phyloP scores from a whole-genome alignment of 176 grass and related monocot genomes.

The Themeda triandra region DNA sequence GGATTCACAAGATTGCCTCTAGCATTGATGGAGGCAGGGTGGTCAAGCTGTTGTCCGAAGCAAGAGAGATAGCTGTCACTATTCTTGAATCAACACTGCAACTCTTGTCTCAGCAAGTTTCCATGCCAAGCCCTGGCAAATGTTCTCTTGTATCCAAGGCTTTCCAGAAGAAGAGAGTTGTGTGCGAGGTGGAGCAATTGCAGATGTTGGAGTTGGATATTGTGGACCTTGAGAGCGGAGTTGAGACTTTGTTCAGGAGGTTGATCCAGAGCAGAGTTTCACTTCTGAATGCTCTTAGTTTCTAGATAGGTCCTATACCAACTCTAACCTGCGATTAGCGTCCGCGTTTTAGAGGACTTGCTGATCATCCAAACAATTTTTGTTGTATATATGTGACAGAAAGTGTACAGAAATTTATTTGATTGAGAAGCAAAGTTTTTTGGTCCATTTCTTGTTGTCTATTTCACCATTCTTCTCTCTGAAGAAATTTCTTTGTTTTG shows the following conservation, averaged over 20 bases:
- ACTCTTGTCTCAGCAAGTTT: slow-evolving; percentile 7
- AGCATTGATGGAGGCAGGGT: not conserved
- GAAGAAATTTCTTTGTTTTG: not conserved
- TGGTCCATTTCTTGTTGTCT: not conserved
- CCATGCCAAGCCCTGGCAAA: not conserved
- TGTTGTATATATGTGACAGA: not conserved
- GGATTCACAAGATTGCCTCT: not conserved
- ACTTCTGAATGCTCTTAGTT: not conserved
- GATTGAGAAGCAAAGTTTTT: not conserved
- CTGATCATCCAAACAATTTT: slow-evolving; percentile 5
- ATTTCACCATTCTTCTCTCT: no score
- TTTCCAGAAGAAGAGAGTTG: slow-evolving; percentile 23
- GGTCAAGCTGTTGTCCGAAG: slow-evolving; percentile 3
- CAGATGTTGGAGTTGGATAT: no score
- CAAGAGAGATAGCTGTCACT: not conserved
- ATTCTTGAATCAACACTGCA: not conserved
- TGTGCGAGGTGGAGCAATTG: not conserved
- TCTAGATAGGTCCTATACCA: not conserved
- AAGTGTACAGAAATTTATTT: not conserved
- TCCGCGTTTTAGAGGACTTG: not conserved
- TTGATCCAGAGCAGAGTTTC: no score
- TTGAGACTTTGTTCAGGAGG: no score
- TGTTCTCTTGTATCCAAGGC: slow-evolving; percentile 34
- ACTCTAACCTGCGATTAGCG: not conserved
- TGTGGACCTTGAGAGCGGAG: no score